Evolutionary conservation across 805 yeast species (phyloP), one percentile per base, ranked within the genome.

Genomic region (Lachancea kluyveri): DNA sequence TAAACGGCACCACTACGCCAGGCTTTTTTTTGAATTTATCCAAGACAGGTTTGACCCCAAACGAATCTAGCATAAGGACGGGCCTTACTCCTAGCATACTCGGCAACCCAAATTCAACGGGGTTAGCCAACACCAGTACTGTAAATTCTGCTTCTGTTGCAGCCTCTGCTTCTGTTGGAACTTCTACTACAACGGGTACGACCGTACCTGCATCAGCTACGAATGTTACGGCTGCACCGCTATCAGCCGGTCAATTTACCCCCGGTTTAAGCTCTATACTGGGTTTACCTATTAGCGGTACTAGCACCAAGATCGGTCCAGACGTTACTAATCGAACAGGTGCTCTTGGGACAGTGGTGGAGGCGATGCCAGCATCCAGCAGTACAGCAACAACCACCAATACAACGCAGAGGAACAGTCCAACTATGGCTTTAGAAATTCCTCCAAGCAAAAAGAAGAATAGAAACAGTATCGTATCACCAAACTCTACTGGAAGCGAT

Each of bases 11-110:
- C 17, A 28, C 31, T 3, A 33, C 43, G 10, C 45, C 52, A 2
- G 42, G 48, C 1, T 44, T 46, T 16, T 41, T 41, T 13, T 30
- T 50, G 13, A 43, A 41, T 26, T 45, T 58, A 30, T 54, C 62
- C 18, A 52, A 62, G 35, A 57, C 83, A 0, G 90, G 86, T 0
- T 61, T 84, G 27, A 79, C 87, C 0, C 92, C 92, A 3, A 81
- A 77, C 53, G 94, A 83, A 50, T 72, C 85, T 4, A 70, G 76
- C 30, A 43, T 84, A 30, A 66, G 94, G 42, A 65, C 83, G 0
- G 90, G 92, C 0, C 52, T 79, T 17, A 78, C 88, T 0, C 88
- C 88, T 0, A 83, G 77, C 2, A 40, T 46, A 8, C 18, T 68
- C 64, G n/a, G 37, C 11, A 30, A 28, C 14, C n/a, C n/a, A n/a